These are phyloP conservation scores for Fraxinus quadrangulata DNA, from an alignment of 257 asterid genomes.

Conservation along the genomic window DNA sequence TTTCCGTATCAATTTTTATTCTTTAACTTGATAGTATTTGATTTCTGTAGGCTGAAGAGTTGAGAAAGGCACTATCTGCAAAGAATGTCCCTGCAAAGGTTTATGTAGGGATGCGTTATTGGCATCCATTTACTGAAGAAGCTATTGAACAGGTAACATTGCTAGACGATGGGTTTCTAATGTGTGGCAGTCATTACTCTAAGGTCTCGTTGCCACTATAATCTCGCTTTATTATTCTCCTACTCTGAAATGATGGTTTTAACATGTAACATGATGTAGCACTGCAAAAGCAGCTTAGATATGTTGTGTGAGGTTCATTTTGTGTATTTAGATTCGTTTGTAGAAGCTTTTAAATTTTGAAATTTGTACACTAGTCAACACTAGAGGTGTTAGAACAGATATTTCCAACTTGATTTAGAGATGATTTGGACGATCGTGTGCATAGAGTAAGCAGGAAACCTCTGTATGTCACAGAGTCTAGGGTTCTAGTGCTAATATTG, in stretches of 20 bases:
- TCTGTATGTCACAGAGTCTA: too few species aligned
- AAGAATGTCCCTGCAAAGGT: conserved; percentile 91
- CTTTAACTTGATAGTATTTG: conserved; percentile 28
- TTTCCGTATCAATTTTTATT: conserved; percentile 12
- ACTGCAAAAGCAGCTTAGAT: too few species aligned
- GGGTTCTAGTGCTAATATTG: too few species aligned
- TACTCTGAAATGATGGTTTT: not conserved
- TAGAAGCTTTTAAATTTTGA: too few species aligned
- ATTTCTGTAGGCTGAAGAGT: conserved; percentile 76
- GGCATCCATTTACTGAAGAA: conserved; percentile 99
- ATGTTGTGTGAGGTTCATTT: conserved; percentile 6
- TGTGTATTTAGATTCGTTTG: too few species aligned
- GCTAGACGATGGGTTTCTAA: conserved; percentile 13
- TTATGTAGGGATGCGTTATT: conserved; percentile 97
- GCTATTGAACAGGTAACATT: conserved; percentile 83
- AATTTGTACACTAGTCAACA: too few species aligned
- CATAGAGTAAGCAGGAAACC: too few species aligned
- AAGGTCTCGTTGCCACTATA: not conserved
- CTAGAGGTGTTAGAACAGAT: not conserved
- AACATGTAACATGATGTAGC: too few species aligned
- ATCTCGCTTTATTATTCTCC: not conserved
- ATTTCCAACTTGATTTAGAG: too few species aligned
- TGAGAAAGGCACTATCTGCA: conserved; percentile 66
- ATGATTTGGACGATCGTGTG: too few species aligned
- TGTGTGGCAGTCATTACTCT: not conserved